Evolutionary conservation across 768 basidiomycete species (phyloP).

Genomic region (Suillus subalutaceus): DNA sequence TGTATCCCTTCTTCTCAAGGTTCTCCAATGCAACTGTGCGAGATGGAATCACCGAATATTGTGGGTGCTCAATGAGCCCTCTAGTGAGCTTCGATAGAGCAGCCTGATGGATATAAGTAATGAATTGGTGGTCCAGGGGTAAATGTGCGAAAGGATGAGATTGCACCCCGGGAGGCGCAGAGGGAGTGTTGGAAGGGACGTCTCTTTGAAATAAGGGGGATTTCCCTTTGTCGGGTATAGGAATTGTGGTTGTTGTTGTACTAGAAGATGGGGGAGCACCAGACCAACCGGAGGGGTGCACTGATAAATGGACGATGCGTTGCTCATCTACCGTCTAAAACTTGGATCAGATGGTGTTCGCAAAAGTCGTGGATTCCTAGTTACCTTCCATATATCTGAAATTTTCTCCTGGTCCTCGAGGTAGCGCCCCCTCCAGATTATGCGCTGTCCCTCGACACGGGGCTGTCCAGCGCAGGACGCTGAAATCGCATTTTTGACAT

Average conservation of each 20-base stretch:
- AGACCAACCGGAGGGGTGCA: slow-evolving; percentile 80
- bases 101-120: slow-evolving; percentile 28
- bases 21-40: slow-evolving; percentile 24
- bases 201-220: slow-evolving; percentile 2
- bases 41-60: background rate
- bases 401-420: slow-evolving; percentile 68
- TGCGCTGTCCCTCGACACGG: slow-evolving; percentile 67
- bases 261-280: slow-evolving; percentile 47
- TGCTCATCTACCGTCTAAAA: slow-evolving; percentile 57
- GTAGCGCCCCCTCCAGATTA: slow-evolving; percentile 76
- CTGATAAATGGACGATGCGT: slow-evolving; percentile 71
- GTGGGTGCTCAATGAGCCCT: slow-evolving; percentile 2
- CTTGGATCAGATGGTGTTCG: background rate
- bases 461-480: slow-evolving; percentile 65
- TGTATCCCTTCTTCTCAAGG: slow-evolving; percentile 39
- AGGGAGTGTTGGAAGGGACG: slow-evolving; percentile 5
- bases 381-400: slow-evolving; percentile 70
- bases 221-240: slow-evolving; percentile 9
- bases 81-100: slow-evolving; percentile 25
- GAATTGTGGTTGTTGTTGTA: slow-evolving; percentile 16
- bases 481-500: slow-evolving; percentile 71
- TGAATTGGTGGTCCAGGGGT: slow-evolving; percentile 18
- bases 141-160: slow-evolving; percentile 13
- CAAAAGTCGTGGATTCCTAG: slow-evolving; percentile 16
- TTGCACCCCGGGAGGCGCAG: slow-evolving; percentile 5